phyloP scores from a whole-genome alignment of 441 rosid species.

The Eutrema salsugineum region DNA sequence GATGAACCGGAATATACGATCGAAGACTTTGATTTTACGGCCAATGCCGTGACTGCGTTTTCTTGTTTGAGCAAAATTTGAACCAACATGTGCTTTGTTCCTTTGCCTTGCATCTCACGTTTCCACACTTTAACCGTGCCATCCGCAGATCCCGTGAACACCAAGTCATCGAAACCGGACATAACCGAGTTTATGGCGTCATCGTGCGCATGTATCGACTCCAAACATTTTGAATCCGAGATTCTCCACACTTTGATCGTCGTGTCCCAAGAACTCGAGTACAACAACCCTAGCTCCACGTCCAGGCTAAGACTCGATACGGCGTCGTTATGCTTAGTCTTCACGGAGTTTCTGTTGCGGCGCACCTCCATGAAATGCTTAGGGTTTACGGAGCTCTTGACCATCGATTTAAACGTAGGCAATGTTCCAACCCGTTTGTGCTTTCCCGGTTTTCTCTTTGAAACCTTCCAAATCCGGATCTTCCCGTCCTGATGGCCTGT shows the following conservation, averaged over 20 bases:
- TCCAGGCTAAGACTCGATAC: conserved; percentile 53
- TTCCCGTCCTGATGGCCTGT: conserved; percentile 74
- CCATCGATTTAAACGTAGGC: conserved; percentile 41
- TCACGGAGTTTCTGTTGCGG: conserved; percentile 35
- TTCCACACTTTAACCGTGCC: conserved; percentile 64
- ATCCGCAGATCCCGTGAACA: conserved; percentile 67
- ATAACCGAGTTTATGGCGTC: conserved; percentile 56
- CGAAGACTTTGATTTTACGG: conserved; percentile 28
- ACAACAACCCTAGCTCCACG: conserved; percentile 48
- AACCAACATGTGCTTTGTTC: conserved; percentile 38
- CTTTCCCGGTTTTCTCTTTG: conserved; percentile 25
- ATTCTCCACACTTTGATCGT: conserved; percentile 62
- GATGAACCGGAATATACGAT: conserved; percentile 56
- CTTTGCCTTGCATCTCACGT: conserved; percentile 43
- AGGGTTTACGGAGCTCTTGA: conserved; percentile 49
- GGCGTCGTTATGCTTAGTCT: conserved; percentile 55
- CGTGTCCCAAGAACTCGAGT: conserved; percentile 70
- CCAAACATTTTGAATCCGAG: conserved; percentile 48
- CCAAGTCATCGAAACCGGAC: conserved; percentile 39
- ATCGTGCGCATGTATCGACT: conserved; percentile 54
- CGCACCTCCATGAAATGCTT: conserved; percentile 48
- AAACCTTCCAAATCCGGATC: conserved; percentile 56
- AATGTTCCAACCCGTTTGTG: conserved; percentile 49
- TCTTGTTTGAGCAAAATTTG: conserved; percentile 53
- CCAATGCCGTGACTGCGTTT: conserved; percentile 54